Evolutionary conservation across 768 basidiomycete genomes (phyloP).

Genomic region (Xerocomellus amylosporus): DNA sequence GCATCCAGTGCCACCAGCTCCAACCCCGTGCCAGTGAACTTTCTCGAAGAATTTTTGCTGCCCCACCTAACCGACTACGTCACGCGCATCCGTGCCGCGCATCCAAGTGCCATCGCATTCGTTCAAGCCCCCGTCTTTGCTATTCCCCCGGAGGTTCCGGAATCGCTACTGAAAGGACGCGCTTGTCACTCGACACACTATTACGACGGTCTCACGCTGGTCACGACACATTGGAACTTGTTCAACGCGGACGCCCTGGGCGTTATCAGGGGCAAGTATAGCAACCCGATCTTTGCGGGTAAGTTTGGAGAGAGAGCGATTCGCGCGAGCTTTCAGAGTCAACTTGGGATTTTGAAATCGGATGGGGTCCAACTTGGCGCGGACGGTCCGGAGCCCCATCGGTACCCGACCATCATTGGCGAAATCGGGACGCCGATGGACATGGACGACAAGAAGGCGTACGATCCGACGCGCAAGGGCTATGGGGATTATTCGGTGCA

Average conservation of each 20-base stretch:
- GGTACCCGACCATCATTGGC: constrained; percentile 87
- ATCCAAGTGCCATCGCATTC: constrained; percentile 86
- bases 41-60: constrained; percentile 77
- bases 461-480: constrained; percentile 45
- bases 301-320: constrained; percentile 84
- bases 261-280: constrained; percentile 81
- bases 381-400: constrained; percentile 3
- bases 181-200: constrained; percentile 81
- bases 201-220: constrained; percentile 91
- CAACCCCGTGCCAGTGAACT: constrained; percentile 48
- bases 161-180: constrained; percentile 60
- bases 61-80: constrained; percentile 63
- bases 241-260: constrained; percentile 96
- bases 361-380: constrained; percentile 66
- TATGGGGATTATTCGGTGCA: constrained; percentile 79
- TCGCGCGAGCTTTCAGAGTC: constrained; percentile 74
- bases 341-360: constrained; percentile 73
- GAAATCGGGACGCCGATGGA: constrained; percentile 96
- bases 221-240: constrained; percentile 93
- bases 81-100: constrained; percentile 56
- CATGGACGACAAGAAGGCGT: constrained; percentile 84
- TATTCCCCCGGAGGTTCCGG: constrained; percentile 61
- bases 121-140: constrained; percentile 91
- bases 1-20: not conserved
- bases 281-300: constrained; percentile 62